Conservation (phyloP, 2,329 filamentous ascomycete species). For the Grosmannia huntii region DNA sequence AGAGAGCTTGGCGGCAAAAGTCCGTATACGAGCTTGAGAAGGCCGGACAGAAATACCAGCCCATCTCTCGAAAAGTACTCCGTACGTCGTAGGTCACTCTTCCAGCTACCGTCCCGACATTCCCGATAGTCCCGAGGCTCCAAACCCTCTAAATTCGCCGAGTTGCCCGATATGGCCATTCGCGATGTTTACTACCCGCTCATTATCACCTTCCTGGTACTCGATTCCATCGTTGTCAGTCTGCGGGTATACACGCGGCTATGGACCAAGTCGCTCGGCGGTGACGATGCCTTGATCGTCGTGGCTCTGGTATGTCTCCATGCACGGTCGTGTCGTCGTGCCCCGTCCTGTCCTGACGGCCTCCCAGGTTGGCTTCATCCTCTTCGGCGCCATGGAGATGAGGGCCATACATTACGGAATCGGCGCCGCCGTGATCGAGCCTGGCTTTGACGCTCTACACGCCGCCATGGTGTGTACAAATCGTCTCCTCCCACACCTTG, state of each 20-base stretch:
- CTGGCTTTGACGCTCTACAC: not conserved
- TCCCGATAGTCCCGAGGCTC: too few species aligned
- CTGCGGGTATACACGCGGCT: slow-evolving; percentile 2
- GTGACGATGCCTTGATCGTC: slow-evolving; percentile 4
- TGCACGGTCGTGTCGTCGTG: too few species aligned
- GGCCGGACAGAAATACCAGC: too few species aligned
- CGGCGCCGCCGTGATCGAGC: not conserved
- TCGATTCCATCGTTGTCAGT: slow-evolving; percentile 1
- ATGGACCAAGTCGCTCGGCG: not conserved
- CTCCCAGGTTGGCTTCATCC: not conserved
- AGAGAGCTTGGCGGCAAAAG: too few species aligned
- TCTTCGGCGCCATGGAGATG: slow-evolving; percentile 3
- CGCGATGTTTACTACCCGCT: slow-evolving; percentile 5
- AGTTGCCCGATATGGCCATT: not conserved
- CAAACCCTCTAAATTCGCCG: not conserved
- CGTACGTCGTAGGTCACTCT: too few species aligned
- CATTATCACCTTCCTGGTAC: slow-evolving; percentile 6
- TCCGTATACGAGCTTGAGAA: too few species aligned
- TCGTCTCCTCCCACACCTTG: too few species aligned
- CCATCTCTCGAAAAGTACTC: too few species aligned
- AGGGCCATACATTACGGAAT: slow-evolving; percentile 4
- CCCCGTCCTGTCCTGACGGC: not conserved
- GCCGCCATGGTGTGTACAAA: not conserved
- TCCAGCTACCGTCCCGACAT: too few species aligned
- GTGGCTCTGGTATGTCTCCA: not conserved